Evolutionary conservation across 2,329 filamentous ascomycete species (phyloP), one percentile per base, ranked within the genome.

Genomic region (Colletotrichum acutatum): DNA sequence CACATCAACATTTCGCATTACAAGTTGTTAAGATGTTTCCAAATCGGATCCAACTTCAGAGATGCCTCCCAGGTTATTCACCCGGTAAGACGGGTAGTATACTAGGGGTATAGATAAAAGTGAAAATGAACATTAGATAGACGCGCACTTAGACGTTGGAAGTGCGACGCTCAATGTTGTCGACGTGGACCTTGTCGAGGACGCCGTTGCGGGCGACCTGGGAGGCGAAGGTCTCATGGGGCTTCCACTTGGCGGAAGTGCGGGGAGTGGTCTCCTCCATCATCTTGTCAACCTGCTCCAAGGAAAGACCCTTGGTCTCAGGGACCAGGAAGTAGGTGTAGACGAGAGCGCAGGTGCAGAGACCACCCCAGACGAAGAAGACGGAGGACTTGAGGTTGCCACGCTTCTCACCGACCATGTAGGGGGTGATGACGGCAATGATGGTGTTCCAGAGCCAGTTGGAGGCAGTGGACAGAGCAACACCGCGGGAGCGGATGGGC

Each of bases 401-500:
- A 74, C 89, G 83, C 74, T 89, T 85, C 53, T 82, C 78, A 74
- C 87, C 88, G 57, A 91, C 87, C 84, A 94, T 91, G 87, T 92
- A 93, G 14, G 92, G 92, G n/a, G 90, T 92, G 83, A 95, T 93
- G 81, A 94, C 88, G 72, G 90, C 82, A 66, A 89, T 89, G 79
- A 89, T 89, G 82, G 92, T 94, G 86, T 95, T 97, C 94, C 94
- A 97, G 75, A 97, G 89, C 94, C 94, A 97, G 90, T 97, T 97
- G 81, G 92, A 95, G 74, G 95, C 93, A 9, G 95, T 97, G 53
- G 94, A 95, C 57, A 97, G 89, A 78, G 90, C 94, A 73, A 97
- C 94, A 85, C 95, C 95, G 77, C 94, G 93, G 53, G 95, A 93
- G 79, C 95, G 93, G 84, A 97, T 96, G 74, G 94, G 94, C 66